Evolutionary conservation across 305 asterid species (phyloP), one percentile per base, ranked within the genome.

Genomic region (Fraxinus floribunda): DNA sequence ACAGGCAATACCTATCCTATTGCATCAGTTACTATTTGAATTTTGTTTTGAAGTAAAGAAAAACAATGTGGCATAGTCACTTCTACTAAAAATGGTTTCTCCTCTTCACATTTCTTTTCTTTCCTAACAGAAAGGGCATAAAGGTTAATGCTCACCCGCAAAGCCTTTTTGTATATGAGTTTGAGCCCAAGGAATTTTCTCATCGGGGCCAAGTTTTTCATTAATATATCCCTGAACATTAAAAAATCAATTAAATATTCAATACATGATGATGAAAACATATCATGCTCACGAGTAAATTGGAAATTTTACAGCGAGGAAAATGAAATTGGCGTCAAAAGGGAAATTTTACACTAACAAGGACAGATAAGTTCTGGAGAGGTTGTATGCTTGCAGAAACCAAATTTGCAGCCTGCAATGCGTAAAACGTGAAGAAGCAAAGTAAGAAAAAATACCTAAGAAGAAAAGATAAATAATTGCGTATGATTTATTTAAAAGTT

Each of bases 341-440:
- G 78, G 77, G 78, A 49, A 78, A 49, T 44, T 35, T 77, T 60
- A 22, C 72, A 88, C 98, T 94, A 83, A 94, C 97, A 46, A 91
- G 85, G 80, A 89, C 57, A 13, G 89, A 85, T 76, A 91, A 10
- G 79, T 91, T 92, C 86, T 91, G 97, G 75, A 86, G 89, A 78
- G 95, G 94, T 89, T 93, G 97, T 82, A 93, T 92, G 90, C 78
- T 91, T 79, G 97, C 90, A 35, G 83, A 77, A 86, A 94, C 93
- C 76, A 92, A 80, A 86, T 85, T 89, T 83, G 94, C 97, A 78
- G 92, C 97, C 97, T 94, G 41, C 75, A 79, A 76, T 81, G 79
- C 75, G 78, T 78, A 89, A 46, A 46, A 68, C 82, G 49, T 26
- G 49, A 75, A 78, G 82, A 41, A n/a, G 44, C 32, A 84, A 75